Base-by-base conservation (phyloP, 495 filamentous ascomycete species). In the Aspergillus baeticus region DNA sequence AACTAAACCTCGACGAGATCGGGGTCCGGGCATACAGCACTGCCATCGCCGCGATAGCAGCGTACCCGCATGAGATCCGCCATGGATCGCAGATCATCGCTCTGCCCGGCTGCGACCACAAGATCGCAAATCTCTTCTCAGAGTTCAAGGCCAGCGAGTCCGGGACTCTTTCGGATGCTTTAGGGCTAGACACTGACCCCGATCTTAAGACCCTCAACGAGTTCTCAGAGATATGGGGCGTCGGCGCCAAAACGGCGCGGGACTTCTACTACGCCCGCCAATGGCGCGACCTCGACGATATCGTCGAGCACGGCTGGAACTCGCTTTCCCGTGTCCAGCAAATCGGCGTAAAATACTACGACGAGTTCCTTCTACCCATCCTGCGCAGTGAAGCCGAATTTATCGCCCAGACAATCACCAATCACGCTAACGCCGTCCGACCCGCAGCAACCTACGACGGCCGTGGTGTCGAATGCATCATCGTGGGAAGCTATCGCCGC, bases 271-370 rank as follows among this genome's bases (percentile, higher is more conserved):
- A 86, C 67, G 63, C 77, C 10, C 82, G 84, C 42, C 84, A 87
- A 29, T 96, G 90, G 89, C 76, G 76, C 26, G 81, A 86, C 43
- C 77, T 92, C 0, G 92, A 97, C 63, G 92, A 98, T 62, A 76
- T 98, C 6, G 76, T 96, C 53, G 87, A 95, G 61, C 76, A 86
- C 59, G 92, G 89, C 21, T 98, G 95, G 95, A 63, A 77, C 35
- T 70, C 60, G 1, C 77, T 98, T 0, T 86, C 77, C 0, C 81
- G 92, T 14, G 88, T 88, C 2, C 92, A 96, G 68, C 92, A 98
- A 66, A 96, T 98, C 43, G 94, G 94, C 0, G 69, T 98, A n/a
- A 98, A 98, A 66, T 97, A 86, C 67, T 96, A 92, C 66, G 89
- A 95, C 42, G 94, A 98, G 51, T 88, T 98, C 41, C 77, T 81